Base-by-base conservation (phyloP, 148 eudicot species). In the Camellia granthamiana region DNA sequence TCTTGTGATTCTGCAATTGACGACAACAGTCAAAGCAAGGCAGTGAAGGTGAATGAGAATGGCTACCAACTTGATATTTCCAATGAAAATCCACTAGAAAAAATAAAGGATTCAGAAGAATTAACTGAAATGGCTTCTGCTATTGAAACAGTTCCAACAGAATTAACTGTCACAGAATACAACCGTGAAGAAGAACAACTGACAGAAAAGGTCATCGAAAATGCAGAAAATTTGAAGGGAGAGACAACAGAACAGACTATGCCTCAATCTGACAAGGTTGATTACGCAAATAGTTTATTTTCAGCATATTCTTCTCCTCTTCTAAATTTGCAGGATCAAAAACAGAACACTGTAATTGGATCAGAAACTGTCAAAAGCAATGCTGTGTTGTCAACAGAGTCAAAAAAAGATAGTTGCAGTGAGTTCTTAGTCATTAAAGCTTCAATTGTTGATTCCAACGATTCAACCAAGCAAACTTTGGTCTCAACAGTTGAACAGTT, bases 71-170 rank as follows among this genome's bases (percentile, higher is more conserved):
- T 15, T 44, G 70, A 47, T 49, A 65, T 16, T 65, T n/a, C 4
- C 43, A 49, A 38, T 38, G 15, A 51, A 0, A 30, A 30, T 30
- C 38, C 38, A 30, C 38, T 30, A 30, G 38, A 30, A 30, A 30
- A 30, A 30, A 30, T 30, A 30, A 6, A 75, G 46, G 76, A 59
- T 58, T 75, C 54, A 19, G 72, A 79, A 65, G 81, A 83, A 69
- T 12, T 46, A 19, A 12, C 6, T 72, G 61, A 59, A 75, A 49
- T 54, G n/a, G 12, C 18, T 58, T 16, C 38, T 30, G 38, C 38
- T 30, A 44, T 38, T 13, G 69, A 23, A 65, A 14, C 59, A 54
- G 60, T 76, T 12, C 64, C 74, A 63, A 54, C 51, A 9, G 81
- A 72, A 72, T 77, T 43, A 49, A 61, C 70, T 70, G 75, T 54